Evolutionary conservation across 2,329 filamentous ascomycete species (phyloP).

Genomic region (Fusarium nurragi): DNA sequence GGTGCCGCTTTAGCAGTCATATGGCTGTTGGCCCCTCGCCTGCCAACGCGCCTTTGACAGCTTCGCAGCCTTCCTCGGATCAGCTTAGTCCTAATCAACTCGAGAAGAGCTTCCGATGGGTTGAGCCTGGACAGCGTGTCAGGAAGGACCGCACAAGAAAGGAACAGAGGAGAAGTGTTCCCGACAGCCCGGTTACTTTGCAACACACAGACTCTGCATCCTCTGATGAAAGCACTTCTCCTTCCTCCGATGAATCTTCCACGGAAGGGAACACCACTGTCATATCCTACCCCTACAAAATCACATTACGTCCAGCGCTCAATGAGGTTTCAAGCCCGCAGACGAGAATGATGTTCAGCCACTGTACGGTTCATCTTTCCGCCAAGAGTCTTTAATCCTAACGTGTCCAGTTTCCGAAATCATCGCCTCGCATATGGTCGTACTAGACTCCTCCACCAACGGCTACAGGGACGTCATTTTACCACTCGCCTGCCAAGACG

Average conservation of each 20-base stretch:
- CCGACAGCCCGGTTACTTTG: neutral
- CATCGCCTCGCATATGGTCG: constrained; percentile 53
- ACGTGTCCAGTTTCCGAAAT: constrained; percentile 45
- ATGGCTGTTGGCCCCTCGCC: constrained; percentile 23
- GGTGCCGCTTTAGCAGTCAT: constrained; percentile 51
- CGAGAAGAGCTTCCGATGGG: constrained; percentile 29
- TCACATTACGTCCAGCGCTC: constrained; percentile 38
- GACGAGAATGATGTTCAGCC: constrained; percentile 49
- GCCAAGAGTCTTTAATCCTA: neutral
- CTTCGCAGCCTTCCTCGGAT: neutral
- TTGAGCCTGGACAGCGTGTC: constrained; percentile 14
- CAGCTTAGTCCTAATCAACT: neutral
- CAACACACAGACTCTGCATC: constrained; percentile 1
- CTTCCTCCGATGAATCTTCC: neutral
- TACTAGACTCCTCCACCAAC: constrained; percentile 49
- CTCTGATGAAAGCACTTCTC: constrained; percentile 24
- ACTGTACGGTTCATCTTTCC: constrained; percentile 42
- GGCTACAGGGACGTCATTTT: constrained; percentile 53
- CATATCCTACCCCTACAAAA: neutral
- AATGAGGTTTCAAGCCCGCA: constrained; percentile 41
- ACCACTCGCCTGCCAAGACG: constrained; percentile 52
- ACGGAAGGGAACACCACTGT: neutral
- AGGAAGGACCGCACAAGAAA: constrained; percentile 15
- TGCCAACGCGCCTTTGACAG: neutral
- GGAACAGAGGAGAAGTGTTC: neutral